Base-by-base conservation (phyloP, 2,329 filamentous ascomycete species). In the Clarireedia homoeocarpa region DNA sequence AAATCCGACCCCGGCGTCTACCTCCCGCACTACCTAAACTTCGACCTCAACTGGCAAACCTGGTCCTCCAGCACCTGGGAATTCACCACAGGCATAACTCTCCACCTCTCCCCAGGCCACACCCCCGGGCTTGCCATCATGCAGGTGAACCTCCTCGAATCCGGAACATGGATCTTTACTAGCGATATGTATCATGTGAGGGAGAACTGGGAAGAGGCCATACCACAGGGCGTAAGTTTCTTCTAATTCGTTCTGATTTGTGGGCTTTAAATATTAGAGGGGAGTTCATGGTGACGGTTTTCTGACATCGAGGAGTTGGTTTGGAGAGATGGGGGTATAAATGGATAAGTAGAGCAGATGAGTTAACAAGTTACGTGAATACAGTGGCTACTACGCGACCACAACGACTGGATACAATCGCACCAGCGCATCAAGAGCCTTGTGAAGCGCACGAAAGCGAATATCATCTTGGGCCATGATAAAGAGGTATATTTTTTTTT, bases 161-260 rank as follows among this genome's bases (percentile, higher is more conserved):
- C 46, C 20, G 59, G 72, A 4, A 72, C 71, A 0, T 74, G 69
- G 50, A 70, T 75, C 52, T 73, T 68, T 62, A 74, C 71, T 1
- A 69, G 67, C 0, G 73, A 74, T 59, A 71, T 73, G 51, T 74
- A 67, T 58, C 71, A 73, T 59, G 62, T 74, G 1, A 57, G 54
- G 3, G 73, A 75, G 55, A 74, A 74, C 47, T 73, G 70, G 56
- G 66, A 71, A 44, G 38, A 64, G 12, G 62, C 61, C 1, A 63
- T 68, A 50, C 67, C 70, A 0, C 71, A 74, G 39, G 72, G 72
- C 0, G 42, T 45, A 5, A 45, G 42, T 45, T 45, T 45, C 20
- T 12, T 45, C 3, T 45, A 3, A 6, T 40, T 40, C 0, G 15
- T 40, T 17, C 9, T 3, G 2, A 20, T 40, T 40, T 40, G 14